Evolutionary conservation across 2,329 filamentous ascomycete species (phyloP).

Genomic region (Monilinia polystroma): DNA sequence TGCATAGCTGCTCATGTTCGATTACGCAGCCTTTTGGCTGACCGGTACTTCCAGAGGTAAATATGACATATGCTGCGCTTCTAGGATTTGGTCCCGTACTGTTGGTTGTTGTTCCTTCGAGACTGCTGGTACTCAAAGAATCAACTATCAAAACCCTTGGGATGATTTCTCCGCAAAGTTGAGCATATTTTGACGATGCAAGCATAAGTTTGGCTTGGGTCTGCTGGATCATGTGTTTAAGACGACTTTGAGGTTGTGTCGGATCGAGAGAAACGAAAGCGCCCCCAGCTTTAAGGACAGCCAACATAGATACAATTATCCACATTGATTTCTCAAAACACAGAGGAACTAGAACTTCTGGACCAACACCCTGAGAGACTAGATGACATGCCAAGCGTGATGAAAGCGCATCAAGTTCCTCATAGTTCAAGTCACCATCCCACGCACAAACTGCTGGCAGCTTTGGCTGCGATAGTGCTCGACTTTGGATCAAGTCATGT

Average conservation of each 20-base stretch:
- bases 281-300: slow-evolving; percentile 35
- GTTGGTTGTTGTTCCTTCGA: too few relatives aligned
- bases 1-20: slow-evolving; percentile 4
- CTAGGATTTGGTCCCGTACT: background rate
- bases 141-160: too few relatives aligned
- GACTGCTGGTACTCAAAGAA: too few relatives aligned
- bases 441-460: slow-evolving; percentile 31
- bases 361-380: slow-evolving; percentile 26
- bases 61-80: slow-evolving; percentile 12
- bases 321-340: slow-evolving; percentile 37
- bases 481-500: slow-evolving; percentile 29
- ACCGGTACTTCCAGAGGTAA: slow-evolving; percentile 34
- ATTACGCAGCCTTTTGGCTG: slow-evolving; percentile 28
- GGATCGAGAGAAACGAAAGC: slow-evolving; percentile 38
- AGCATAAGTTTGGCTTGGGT: slow-evolving; percentile 23
- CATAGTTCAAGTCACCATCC: slow-evolving; percentile 33
- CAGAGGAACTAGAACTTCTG: slow-evolving; percentile 29
- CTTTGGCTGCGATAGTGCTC: slow-evolving; percentile 19
- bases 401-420: slow-evolving; percentile 29
- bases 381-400: slow-evolving; percentile 27
- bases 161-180: too few relatives aligned
- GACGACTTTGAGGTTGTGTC: slow-evolving; percentile 18
- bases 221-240: slow-evolving; percentile 22
- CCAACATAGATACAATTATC: slow-evolving; percentile 34
- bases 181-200: slow-evolving; percentile 11